phyloP scores from a whole-genome alignment of 192 early-diverging fungal genomes.

The Coemansia sp. region DNA sequence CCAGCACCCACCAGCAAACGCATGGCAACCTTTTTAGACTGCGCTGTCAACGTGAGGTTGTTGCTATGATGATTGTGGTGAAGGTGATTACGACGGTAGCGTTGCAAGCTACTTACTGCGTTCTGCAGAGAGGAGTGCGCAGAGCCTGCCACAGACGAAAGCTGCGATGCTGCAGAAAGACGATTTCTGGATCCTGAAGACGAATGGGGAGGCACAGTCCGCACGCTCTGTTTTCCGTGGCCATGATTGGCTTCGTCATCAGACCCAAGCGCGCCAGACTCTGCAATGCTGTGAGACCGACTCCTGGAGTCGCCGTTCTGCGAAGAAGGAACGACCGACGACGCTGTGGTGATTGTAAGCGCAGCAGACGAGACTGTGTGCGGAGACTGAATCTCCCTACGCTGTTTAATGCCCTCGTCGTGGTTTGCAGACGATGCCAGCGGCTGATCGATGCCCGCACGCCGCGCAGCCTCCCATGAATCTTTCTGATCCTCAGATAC shows the following conservation, averaged over 20 bases:
- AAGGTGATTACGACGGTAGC: constrained; percentile 7
- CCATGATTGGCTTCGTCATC: constrained; percentile 18
- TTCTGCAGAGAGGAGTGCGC: background rate
- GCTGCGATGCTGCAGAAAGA: constrained; percentile 24
- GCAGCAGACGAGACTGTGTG: constrained; percentile 16
- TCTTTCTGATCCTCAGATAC: background rate
- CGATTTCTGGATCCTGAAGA: constrained; percentile 5
- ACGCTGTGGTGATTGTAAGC: background rate
- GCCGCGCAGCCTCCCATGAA: constrained; percentile 19
- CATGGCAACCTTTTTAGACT: constrained; percentile 42
- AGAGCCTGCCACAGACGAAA: constrained; percentile 23
- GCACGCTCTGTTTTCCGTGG: constrained; percentile 1
- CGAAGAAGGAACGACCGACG: background rate
- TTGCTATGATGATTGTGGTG: constrained; percentile 13
- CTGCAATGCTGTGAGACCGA: constrained; percentile 16
- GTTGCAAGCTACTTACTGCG: background rate
- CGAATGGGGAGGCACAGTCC: background rate
- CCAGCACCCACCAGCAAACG: constrained; percentile 52
- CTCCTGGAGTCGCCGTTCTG: background rate
- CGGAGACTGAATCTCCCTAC: constrained; percentile 16
- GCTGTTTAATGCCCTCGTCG: constrained; percentile 42
- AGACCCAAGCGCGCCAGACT: constrained; percentile 15
- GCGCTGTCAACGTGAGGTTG: constrained; percentile 16
- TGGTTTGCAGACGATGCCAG: constrained; percentile 7
- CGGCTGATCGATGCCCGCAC: constrained; percentile 35